Conservation (phyloP, 78 protist species). For the Andalucia godoyi region DNA sequence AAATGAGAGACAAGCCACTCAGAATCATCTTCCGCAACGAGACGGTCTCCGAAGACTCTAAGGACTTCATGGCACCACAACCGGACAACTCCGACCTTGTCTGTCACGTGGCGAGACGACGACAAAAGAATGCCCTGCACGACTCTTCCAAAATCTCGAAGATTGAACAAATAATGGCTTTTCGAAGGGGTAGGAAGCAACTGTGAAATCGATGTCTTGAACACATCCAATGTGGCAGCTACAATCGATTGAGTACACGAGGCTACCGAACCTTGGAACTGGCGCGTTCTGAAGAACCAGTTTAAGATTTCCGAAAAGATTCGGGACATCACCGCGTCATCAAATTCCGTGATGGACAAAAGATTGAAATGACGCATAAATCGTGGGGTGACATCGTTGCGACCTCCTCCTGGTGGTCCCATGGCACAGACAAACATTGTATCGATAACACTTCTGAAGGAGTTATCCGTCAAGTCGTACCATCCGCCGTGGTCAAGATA, state of each 20-base stretch:
- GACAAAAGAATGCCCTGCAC: conserved; percentile 42
- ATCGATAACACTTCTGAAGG: conserved; percentile 33
- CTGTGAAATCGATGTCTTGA: conserved; percentile 1
- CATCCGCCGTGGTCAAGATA: conserved; percentile 74
- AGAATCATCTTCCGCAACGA: conserved; percentile 25
- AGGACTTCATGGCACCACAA: neutral
- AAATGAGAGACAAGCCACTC: conserved; percentile 5
- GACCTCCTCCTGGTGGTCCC: conserved; percentile 82
- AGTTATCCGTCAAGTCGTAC: conserved; percentile 54
- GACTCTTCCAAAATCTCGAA: conserved; percentile 62
- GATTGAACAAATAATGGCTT: conserved; percentile 73
- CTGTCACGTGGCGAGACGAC: neutral
- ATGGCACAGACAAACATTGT: conserved; percentile 51
- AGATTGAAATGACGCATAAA: conserved; percentile 46
- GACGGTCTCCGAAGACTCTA: conserved; percentile 6
- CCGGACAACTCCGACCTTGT: neutral
- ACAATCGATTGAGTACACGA: neutral
- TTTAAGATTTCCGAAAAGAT: conserved; percentile 34
- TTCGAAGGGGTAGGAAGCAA: conserved; percentile 73
- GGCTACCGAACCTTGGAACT: neutral
- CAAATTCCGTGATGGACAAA: conserved; percentile 32
- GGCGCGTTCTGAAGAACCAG: conserved; percentile 16
- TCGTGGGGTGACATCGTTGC: conserved; percentile 37
- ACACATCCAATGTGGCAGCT: conserved; percentile 40
- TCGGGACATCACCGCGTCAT: conserved; percentile 19